Evolutionary conservation across 352 stramenopile genomes (phyloP).

Genomic region (Poterioochromonas sp.): DNA sequence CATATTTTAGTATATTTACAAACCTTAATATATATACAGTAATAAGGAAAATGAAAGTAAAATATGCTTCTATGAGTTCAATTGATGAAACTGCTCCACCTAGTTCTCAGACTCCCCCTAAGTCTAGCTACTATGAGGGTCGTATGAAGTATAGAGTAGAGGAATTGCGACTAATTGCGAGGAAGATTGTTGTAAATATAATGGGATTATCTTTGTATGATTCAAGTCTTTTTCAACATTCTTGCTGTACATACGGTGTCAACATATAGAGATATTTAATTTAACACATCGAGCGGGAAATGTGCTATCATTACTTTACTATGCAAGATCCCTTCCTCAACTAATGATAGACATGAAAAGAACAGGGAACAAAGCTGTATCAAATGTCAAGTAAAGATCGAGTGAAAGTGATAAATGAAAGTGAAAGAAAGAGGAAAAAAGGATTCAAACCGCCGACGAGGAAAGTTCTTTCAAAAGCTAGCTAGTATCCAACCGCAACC

Average conservation of each 20-base stretch:
- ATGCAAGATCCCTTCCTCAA: constrained; percentile 8
- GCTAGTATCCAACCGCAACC: too few species aligned
- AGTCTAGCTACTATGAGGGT: constrained; percentile 8
- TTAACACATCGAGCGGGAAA: constrained; percentile 6
- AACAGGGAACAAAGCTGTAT: constrained; percentile 10
- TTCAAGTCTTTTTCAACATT: constrained; percentile 12
- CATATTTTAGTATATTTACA: too few species aligned
- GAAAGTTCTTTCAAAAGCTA: too few species aligned
- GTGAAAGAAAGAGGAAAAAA: too few species aligned
- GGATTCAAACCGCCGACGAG: too few species aligned
- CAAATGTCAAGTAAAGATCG: constrained; percentile 11
- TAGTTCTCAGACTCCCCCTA: constrained; percentile 10
- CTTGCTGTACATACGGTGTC: constrained; percentile 10
- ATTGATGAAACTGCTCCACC: constrained; percentile 11
- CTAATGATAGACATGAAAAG: constrained; percentile 11
- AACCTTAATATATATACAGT: too few species aligned
- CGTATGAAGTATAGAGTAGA: constrained; percentile 14
- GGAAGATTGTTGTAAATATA: constrained; percentile 8
- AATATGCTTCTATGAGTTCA: constrained; percentile 12
- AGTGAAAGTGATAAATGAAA: too few species aligned
- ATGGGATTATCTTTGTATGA: constrained; percentile 15
- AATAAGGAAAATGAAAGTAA: constrained; percentile 18
- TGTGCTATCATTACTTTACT: constrained; percentile 12
- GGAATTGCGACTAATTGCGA: constrained; percentile 2
- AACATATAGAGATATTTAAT: constrained; percentile 11